Percentiles rank a stretch among this genome's conserved stretches.
Conservation (phyloP, 2,329 filamentous ascomycete genomes). For the Pseudopithomyces chartarum region DNA sequence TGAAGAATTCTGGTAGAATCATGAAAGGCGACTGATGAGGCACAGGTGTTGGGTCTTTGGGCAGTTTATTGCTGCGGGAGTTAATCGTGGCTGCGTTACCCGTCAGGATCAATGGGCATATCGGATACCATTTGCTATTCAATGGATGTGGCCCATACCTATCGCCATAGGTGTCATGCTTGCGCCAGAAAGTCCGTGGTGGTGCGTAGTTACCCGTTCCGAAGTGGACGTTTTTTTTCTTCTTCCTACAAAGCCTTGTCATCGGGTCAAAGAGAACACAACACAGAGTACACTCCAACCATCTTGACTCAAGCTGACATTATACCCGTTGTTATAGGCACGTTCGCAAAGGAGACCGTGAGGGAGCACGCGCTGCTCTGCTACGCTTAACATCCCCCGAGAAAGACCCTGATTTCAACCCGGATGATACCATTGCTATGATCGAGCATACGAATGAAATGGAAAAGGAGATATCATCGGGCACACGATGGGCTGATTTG, state of each 20-base stretch:
- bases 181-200: slow-evolving; percentile 73
- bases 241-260: too few species aligned
- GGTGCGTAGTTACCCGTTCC: slow-evolving; percentile 27
- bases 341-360: slow-evolving; percentile 65
- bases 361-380: slow-evolving; percentile 68
- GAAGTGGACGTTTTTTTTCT: too few species aligned
- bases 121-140: slow-evolving; percentile 67
- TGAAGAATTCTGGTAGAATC: too few species aligned
- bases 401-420: slow-evolving; percentile 60
- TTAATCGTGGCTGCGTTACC: slow-evolving; percentile 68
- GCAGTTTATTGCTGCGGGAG: slow-evolving; percentile 71
- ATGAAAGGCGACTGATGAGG: slow-evolving; percentile 11
- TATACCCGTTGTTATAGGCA: slow-evolving; percentile 47
- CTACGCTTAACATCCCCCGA: slow-evolving; percentile 67
- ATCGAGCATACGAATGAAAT: slow-evolving; percentile 86
- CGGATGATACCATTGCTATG: slow-evolving; percentile 72
- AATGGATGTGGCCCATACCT: slow-evolving; percentile 76
- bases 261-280: too few species aligned
- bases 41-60: slow-evolving; percentile 69
- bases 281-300: too few species aligned
- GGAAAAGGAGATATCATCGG: slow-evolving; percentile 70
- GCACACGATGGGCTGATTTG: slow-evolving; percentile 77
- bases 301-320: too few species aligned
- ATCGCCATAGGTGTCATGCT: slow-evolving; percentile 68
- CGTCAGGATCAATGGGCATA: slow-evolving; percentile 70